Base-by-base conservation (phyloP, 2,329 filamentous ascomycete genomes). In the Falciphora oryzae region DNA sequence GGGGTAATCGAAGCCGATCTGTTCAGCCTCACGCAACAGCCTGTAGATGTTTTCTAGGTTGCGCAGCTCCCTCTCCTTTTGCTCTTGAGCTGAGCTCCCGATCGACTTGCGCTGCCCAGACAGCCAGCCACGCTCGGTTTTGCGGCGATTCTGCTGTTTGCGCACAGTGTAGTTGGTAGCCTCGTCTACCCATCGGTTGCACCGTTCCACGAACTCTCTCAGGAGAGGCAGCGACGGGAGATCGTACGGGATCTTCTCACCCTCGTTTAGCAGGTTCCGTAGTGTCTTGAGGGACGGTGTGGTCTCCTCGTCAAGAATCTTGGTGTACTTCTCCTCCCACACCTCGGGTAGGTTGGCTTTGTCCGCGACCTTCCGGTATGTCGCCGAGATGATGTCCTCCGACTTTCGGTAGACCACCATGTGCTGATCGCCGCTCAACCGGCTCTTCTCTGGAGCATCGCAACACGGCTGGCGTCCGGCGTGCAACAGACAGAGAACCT, bases 131-230 rank as follows among this genome's bases (percentile, higher is more conserved):
- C 92, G 95, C 72, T 97, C 94, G 75, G 90, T 96, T 78, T 98
- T 98, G 67, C 94, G 92, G 68, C 95, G 90, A 73, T 96, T 96
- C 77, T 97, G 94, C 79, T 97, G 94, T 80, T 99, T 99, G 70
- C 95, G 91, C 66, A 95, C 93, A 72, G 93, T 97, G 80, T 96
- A 99, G 74, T 91, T 93, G 72, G 92, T 95, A 69, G 95, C 95
- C 78, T 98, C 94, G 72, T 98, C 95, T 68, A 97, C 92, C 91
- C 96, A 97, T 74, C 96, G 93, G 76, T 97, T 96, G 80, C 95
- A 98, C 72, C 92, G 89, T 71, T 97, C 93, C 75, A 99, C 95
- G 79, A 96, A 99, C 69, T 89, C 86, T 77, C 88, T 90, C 70
- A 99, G 83, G 70, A 91, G 86, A 71, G 90, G 85, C 68, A 99